phyloP scores from a whole-genome alignment of 495 filamentous ascomycete species.

The Letharia columbiana region DNA sequence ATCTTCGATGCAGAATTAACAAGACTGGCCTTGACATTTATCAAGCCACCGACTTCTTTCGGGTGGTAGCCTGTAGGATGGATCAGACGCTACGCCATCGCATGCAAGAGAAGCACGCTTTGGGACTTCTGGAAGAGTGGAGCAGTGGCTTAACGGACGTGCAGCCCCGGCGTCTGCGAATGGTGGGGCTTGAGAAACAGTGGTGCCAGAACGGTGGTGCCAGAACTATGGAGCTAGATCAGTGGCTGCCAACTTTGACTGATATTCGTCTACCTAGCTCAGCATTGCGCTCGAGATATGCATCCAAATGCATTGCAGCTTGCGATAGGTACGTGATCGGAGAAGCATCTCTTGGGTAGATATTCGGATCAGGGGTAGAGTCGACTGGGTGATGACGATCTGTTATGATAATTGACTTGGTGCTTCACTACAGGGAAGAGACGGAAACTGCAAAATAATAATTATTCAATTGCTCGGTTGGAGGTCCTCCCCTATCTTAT shows the following conservation, averaged over 20 bases:
- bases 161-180: not conserved
- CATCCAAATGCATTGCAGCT: not conserved
- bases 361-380: not conserved
- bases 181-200: not conserved
- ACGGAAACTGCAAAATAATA: not conserved
- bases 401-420: not conserved
- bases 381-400: not conserved
- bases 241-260: not conserved
- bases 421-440: not conserved
- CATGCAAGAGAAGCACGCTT: not conserved
- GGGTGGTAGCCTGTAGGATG: not conserved
- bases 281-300: not conserved
- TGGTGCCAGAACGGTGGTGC: not conserved
- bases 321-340: not conserved
- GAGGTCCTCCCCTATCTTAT: not conserved
- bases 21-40: not conserved
- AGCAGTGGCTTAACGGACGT: conserved; percentile 8
- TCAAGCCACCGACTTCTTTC: not conserved
- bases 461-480: not conserved
- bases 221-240: not conserved
- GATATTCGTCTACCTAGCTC: not conserved
- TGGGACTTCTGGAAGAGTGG: not conserved
- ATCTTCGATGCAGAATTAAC: not conserved
- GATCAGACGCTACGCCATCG: not conserved
- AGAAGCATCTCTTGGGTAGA: not conserved